Base-by-base conservation (phyloP, 1,284 basidiomycete species). In the Apiotrichum laibachii region DNA sequence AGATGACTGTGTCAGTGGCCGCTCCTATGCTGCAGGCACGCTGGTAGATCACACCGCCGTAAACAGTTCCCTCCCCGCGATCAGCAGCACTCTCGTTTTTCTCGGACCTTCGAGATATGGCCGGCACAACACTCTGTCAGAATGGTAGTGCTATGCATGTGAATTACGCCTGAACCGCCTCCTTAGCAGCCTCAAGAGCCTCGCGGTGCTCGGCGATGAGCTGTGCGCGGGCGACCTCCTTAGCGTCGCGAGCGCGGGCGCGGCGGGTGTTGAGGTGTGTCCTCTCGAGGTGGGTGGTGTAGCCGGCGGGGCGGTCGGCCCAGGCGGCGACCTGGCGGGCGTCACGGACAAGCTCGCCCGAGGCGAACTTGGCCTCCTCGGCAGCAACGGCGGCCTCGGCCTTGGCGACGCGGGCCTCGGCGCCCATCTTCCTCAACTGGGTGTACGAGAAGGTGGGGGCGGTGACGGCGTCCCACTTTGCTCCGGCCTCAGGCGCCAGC, bases 211-310 rank as follows among this genome's bases (percentile, higher is more conserved):
- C 44, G 19, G 48, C 55, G 13, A n/a, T 59, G 12, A 49, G 21
- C 18, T 53, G 57, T 19, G 59, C 45, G 31, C 37, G 50, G 19
- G 26, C 60, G 49, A 57, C 56, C 64, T 74, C 72, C 61, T 72
- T 72, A 43, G 21, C 57, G 12, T 62, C 55, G 46, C 73, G 66
- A 4, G 33, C 59, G 18, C 51, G 59, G 19, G 48, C 48, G 50
- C 67, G 67, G 44, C 75, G 60, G 15, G 50, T 59, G 64, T 70
- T 75, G 44, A 77, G 57, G 59, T 73, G 69, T 16, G 54, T 19
- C 47, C 73, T 57, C 62, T 75, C 71, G 44, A 71, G 53, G 10
- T 37, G 47, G 8, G 67, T 71, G 15, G 72, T 70, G 34, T 72
- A 33, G 18, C 70, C 69, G 37, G 63, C 56, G n/a, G 58, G 57